phyloP scores from a whole-genome alignment of 1,284 basidiomycete genomes.

The Coriolopsis trogii region DNA sequence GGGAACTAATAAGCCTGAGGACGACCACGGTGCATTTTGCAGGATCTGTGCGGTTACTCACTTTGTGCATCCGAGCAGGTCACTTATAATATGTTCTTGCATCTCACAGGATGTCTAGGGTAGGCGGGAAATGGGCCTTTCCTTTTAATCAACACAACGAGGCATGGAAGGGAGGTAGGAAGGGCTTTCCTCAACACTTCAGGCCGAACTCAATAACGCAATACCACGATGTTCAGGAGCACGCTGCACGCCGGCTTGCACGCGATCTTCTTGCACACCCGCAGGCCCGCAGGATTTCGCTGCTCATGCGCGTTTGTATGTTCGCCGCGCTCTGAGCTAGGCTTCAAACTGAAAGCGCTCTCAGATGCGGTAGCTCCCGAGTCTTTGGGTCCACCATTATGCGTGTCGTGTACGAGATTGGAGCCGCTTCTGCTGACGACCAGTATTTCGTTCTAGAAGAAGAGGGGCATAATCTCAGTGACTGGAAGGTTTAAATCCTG shows the following conservation, averaged over 20 bases:
- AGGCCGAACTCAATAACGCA: not conserved
- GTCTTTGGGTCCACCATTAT: slow-evolving; percentile 16
- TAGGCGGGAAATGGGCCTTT: slow-evolving; percentile 8
- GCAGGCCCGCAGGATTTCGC: not conserved
- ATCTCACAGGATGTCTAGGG: not conserved
- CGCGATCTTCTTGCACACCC: not conserved
- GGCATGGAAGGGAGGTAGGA: slow-evolving; percentile 11
- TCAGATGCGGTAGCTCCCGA: not conserved
- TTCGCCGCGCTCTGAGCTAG: not conserved
- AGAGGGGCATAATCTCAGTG: slow-evolving; percentile 1
- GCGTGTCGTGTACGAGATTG: slow-evolving; percentile 35
- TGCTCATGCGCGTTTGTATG: slow-evolving; percentile 11
- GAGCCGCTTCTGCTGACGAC: slow-evolving; percentile 22
- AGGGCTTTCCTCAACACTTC: slow-evolving; percentile 13
- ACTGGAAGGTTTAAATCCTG: slow-evolving; percentile 10
- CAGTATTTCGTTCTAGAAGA: slow-evolving; percentile 4
- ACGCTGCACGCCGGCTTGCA: slow-evolving; percentile 2
- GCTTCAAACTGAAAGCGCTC: not conserved
- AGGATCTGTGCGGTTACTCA: slow-evolving; percentile 2
- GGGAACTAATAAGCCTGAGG: slow-evolving; percentile 24
- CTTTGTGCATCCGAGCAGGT: too few relatives aligned
- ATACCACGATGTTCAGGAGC: slow-evolving; percentile 8
- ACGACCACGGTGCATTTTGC: slow-evolving; percentile 11
- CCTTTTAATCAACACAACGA: slow-evolving; percentile 5
- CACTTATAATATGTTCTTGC: not conserved